These are phyloP conservation scores for Parafenestella ontariensis DNA, from an alignment of 2,329 filamentous ascomycete species.

Conservation along the genomic window DNA sequence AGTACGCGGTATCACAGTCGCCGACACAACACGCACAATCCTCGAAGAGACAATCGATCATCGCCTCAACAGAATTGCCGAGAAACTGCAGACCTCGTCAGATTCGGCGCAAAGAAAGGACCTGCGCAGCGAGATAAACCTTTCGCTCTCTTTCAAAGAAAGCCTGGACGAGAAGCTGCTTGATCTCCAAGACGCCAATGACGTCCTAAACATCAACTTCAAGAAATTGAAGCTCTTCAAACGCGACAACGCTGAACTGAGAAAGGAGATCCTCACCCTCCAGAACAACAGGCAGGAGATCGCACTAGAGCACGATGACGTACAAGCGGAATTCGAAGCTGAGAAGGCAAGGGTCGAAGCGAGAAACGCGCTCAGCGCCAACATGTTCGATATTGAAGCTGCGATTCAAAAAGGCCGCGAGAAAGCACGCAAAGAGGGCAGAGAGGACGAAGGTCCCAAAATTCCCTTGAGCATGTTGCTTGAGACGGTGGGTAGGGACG, in stretches of 20 bases:
- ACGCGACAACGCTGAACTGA: conserved; percentile 54
- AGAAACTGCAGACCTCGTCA: conserved; percentile 45
- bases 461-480: conserved; percentile 42
- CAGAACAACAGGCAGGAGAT: conserved; percentile 58
- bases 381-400: conserved; percentile 47
- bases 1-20: conserved; percentile 54
- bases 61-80: conserved; percentile 52
- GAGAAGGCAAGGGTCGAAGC: conserved; percentile 34
- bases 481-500: conserved; percentile 34
- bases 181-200: conserved; percentile 60
- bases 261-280: conserved; percentile 57
- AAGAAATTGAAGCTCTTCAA: conserved; percentile 54
- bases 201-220: conserved; percentile 57
- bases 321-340: conserved; percentile 46
- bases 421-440: conserved; percentile 35
- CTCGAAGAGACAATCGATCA: conserved; percentile 59
- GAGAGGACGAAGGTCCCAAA: conserved; percentile 43
- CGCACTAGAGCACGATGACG: conserved; percentile 58
- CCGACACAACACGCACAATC: conserved; percentile 60
- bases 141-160: conserved; percentile 56
- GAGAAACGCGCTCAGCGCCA: conserved; percentile 35
- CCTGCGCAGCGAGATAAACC: conserved; percentile 55
- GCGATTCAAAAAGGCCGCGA: conserved; percentile 45
- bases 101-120: conserved; percentile 50
- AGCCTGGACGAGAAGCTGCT: conserved; percentile 59